A percentile compares a stretch with the other conserved stretches of the same genome.
phyloP scores from a whole-genome alignment of 176 grass and related monocot genomes.

The Avena sativa region DNA sequence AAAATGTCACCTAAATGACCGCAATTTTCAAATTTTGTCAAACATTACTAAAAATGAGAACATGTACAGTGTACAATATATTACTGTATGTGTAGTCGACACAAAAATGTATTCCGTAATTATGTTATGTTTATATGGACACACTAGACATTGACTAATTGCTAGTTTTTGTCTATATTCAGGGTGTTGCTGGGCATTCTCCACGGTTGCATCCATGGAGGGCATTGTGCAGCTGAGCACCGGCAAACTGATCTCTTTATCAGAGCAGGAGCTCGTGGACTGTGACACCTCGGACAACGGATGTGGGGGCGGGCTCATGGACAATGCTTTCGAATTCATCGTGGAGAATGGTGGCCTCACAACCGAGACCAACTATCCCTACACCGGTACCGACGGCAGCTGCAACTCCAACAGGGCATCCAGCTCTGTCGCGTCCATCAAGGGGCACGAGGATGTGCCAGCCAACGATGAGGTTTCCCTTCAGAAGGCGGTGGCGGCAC shows the following conservation, averaged over 20 bases:
- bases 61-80: not conserved
- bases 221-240: conserved; percentile 61
- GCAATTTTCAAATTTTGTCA: too few species aligned
- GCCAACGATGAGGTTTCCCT: conserved; percentile 46
- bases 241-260: conserved; percentile 53
- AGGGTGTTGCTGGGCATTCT: conserved; percentile 59
- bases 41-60: too few species aligned
- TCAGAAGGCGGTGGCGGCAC: conserved; percentile 47
- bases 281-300: conserved; percentile 52
- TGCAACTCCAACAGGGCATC: conserved; percentile 46
- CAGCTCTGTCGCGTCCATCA: conserved; percentile 35
- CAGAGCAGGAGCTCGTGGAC: conserved; percentile 67
- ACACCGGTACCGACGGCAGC: conserved; percentile 32
- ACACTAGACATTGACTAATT: not conserved
- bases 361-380: conserved; percentile 44
- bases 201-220: conserved; percentile 54
- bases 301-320: conserved; percentile 48
- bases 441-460: conserved; percentile 52
- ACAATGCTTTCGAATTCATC: conserved; percentile 50
- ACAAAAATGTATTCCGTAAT: not conserved
- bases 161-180: too few species aligned
- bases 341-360: conserved; percentile 26
- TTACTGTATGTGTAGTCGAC: not conserved
- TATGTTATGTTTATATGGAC: too few species aligned
- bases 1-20: not conserved